A percentile compares a stretch with the other conserved stretches of the same genome.
Conservation (phyloP, 2,329 filamentous ascomycete species). For the Dactylellina drechsleri region DNA sequence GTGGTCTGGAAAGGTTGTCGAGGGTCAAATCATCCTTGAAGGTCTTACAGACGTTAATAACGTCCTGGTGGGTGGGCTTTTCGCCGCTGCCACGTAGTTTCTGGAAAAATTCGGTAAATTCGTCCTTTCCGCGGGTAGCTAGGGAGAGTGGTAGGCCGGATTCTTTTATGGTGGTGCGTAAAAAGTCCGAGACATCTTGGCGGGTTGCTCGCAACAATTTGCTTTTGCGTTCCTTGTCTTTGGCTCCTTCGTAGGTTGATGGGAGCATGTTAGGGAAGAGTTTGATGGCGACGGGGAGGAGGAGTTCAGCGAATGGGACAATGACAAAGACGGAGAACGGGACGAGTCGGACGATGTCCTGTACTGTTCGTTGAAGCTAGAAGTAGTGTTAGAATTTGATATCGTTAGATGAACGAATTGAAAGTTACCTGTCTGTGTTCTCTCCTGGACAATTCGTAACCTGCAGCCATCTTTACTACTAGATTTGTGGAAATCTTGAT, state of each 20-base stretch:
- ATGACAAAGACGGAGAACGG: constrained; percentile 98
- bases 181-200: constrained; percentile 91
- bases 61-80: constrained; percentile 84
- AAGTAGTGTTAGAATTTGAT: background rate
- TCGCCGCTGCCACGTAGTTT: constrained; percentile 89
- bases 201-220: constrained; percentile 81
- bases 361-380: constrained; percentile 83
- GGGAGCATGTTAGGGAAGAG: constrained; percentile 97
- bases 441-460: constrained; percentile 93
- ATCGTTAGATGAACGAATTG: background rate
- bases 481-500: constrained; percentile 90
- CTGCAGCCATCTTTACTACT: constrained; percentile 95
- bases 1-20: constrained; percentile 94
- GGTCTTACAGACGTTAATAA: constrained; percentile 98
- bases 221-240: constrained; percentile 88
- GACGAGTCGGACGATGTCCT: constrained; percentile 89
- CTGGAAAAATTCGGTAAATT: constrained; percentile 96
- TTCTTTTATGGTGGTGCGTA: constrained; percentile 87
- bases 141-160: constrained; percentile 89
- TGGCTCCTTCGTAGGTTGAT: constrained; percentile 94
- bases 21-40: constrained; percentile 98
- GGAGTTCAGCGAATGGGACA: constrained; percentile 91
- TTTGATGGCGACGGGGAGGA: constrained; percentile 89
- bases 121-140: constrained; percentile 86
- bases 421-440: constrained; percentile 79